These are phyloP conservation scores for Fusarium incarnatum DNA, from an alignment of 2,329 filamentous ascomycete species.

Conservation along the genomic window DNA sequence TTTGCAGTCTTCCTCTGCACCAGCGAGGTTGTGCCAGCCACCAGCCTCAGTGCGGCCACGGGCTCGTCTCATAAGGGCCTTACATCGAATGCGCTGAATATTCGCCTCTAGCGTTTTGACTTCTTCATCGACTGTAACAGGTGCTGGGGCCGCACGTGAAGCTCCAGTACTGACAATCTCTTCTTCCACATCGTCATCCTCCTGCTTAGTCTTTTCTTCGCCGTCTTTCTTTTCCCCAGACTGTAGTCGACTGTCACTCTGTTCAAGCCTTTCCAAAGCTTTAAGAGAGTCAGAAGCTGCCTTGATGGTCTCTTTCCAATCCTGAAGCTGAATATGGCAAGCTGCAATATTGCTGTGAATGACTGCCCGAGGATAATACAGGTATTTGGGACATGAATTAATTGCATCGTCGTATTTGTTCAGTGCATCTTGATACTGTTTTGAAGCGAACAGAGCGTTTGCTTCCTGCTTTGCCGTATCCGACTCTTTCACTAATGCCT, in stretches of 20 bases:
- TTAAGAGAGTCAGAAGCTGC: slow-evolving; percentile 79
- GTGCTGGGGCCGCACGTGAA: slow-evolving; percentile 58
- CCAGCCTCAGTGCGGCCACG: slow-evolving; percentile 76
- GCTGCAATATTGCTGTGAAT: slow-evolving; percentile 90
- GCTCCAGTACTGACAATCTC: slow-evolving; percentile 72
- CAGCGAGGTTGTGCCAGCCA: slow-evolving; percentile 83
- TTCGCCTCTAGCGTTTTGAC: slow-evolving; percentile 61
- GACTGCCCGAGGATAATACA: slow-evolving; percentile 89
- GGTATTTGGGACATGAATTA: slow-evolving; percentile 81
- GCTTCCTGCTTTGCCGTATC: slow-evolving; percentile 79
- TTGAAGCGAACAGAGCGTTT: slow-evolving; percentile 80
- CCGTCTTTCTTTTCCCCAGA: slow-evolving; percentile 55
- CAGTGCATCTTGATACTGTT: slow-evolving; percentile 81
- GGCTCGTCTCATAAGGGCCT: slow-evolving; percentile 84
- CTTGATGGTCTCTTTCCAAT: slow-evolving; percentile 86
- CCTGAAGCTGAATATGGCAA: slow-evolving; percentile 84
- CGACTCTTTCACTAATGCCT: slow-evolving; percentile 78
- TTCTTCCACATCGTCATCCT: slow-evolving; percentile 63
- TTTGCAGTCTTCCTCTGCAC: slow-evolving; percentile 84
- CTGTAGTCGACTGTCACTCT: slow-evolving; percentile 50
- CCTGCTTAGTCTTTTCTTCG: slow-evolving; percentile 50
- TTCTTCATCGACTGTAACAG: slow-evolving; percentile 32
- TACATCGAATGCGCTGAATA: slow-evolving; percentile 80
- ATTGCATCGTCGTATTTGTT: slow-evolving; percentile 85
- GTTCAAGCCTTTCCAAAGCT: slow-evolving; percentile 72